Evolutionary conservation across 2,329 filamentous ascomycete species (phyloP).

Genomic region (Apiospora aurea): DNA sequence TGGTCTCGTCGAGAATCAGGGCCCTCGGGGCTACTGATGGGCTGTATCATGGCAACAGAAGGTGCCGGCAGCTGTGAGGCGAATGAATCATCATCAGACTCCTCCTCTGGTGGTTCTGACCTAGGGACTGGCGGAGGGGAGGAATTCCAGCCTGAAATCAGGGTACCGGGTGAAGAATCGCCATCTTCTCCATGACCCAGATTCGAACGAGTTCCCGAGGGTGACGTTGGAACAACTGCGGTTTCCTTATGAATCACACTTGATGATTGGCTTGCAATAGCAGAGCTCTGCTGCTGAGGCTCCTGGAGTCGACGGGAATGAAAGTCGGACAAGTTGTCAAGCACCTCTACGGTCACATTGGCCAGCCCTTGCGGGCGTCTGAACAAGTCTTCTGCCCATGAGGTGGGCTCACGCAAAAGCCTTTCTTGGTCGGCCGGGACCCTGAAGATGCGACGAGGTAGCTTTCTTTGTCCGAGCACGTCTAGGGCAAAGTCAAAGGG

Average conservation of each 20-base stretch:
- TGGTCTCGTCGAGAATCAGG: neutral
- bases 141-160: neutral
- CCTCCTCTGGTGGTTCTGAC: neutral
- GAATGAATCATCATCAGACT: neutral
- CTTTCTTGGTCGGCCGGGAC: conserved; percentile 57
- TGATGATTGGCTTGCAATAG: neutral
- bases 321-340: conserved; percentile 31
- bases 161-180: neutral
- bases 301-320: neutral
- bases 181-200: neutral
- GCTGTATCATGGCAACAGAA: neutral
- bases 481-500: conserved; percentile 31
- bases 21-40: neutral
- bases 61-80: conserved; percentile 1
- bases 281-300: neutral
- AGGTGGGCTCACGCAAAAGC: conserved; percentile 54
- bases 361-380: conserved; percentile 35
- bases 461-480: conserved; percentile 41
- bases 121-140: conserved; percentile 6
- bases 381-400: conserved; percentile 42
- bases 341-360: conserved; percentile 44
- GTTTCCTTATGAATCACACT: neutral
- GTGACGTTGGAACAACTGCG: neutral
- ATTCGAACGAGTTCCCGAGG: neutral
- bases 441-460: conserved; percentile 50